These are phyloP conservation scores for Glycyrrhiza uralensis DNA, from an alignment of 306 rosid genomes.

Conservation along the genomic window DNA sequence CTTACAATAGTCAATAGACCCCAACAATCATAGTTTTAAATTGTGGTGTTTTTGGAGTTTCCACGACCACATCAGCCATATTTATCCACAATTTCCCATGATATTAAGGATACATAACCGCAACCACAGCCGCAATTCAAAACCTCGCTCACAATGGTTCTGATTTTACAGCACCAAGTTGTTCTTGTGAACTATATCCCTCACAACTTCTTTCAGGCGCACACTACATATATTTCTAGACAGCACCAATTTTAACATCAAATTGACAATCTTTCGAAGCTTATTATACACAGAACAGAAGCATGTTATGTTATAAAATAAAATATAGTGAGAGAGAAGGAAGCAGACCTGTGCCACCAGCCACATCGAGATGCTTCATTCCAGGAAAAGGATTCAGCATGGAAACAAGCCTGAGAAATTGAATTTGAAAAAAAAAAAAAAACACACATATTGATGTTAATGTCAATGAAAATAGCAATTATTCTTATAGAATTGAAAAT, in stretches of 20 bases:
- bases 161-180: not conserved
- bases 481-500: not conserved
- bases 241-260: not conserved
- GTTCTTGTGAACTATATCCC: not conserved
- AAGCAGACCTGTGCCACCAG: constrained; percentile 91
- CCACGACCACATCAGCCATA: too few species aligned
- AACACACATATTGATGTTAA: constrained; percentile 9
- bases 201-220: not conserved
- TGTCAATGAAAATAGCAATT: not conserved
- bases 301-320: too few species aligned
- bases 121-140: too few species aligned
- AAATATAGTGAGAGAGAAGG: constrained; percentile 10
- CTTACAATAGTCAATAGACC: not conserved
- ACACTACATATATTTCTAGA: not conserved
- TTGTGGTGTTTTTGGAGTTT: too few species aligned
- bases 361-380: constrained; percentile 95
- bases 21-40: too few species aligned
- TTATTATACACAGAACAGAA: not conserved
- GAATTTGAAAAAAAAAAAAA: too few species aligned
- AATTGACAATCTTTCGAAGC: constrained; percentile 13
- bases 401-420: constrained; percentile 71
- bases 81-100: too few species aligned
- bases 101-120: too few species aligned
- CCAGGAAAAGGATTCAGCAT: constrained; percentile 90
- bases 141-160: not conserved